Evolutionary conservation across 225 moss, liverwort and hornwort genomes (phyloP), one percentile per base, ranked within the genome.

Genomic region (Sphagnum contortum): DNA sequence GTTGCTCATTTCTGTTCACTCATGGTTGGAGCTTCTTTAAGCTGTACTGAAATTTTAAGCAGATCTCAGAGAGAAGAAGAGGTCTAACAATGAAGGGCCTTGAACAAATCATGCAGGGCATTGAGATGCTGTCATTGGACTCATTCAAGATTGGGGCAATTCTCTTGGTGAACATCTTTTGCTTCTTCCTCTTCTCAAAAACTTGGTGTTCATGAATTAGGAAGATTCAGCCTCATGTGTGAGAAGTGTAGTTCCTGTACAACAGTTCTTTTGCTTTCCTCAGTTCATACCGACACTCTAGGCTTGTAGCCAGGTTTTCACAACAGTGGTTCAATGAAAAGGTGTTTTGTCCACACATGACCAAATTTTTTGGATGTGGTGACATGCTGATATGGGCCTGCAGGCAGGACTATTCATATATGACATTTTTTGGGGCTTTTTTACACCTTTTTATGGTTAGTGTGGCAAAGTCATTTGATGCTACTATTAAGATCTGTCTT

Each of bases 401-500:
- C 86, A 95, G 95, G 98, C 91, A 68, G 98, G 98, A 63, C 74
- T 99, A 62, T 99, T 99, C 72, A 76, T 99, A 66, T 99, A 99
- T 73, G 98, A 99, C 57, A 89, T 99, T 44, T 99, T 99, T 67
- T 99, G 98, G 98, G 98, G 93, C 70, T 99, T 99, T 76, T 99
- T 89, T 75, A 99, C 98, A 11, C 98, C 98, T 44, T 93, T 93
- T 99, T 29, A 99, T 99, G 98, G 98, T 99, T 74, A 99, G 93
- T 76, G 98, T 99, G 75, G 98, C 98, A n/a, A 99, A 99, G 82
- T 99, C 98, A 60, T 99, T 99, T 70, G 98, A 99, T 83, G 98
- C 98, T 70, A 93, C 98, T 50, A 99, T 99, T 63, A 99, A 99
- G 92, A 92, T 90, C 9, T 52, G 52, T 52, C 52, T 52, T 9